phyloP scores from a whole-genome alignment of 495 filamentous ascomycete species.

The Oleoguttula mirabilis region DNA sequence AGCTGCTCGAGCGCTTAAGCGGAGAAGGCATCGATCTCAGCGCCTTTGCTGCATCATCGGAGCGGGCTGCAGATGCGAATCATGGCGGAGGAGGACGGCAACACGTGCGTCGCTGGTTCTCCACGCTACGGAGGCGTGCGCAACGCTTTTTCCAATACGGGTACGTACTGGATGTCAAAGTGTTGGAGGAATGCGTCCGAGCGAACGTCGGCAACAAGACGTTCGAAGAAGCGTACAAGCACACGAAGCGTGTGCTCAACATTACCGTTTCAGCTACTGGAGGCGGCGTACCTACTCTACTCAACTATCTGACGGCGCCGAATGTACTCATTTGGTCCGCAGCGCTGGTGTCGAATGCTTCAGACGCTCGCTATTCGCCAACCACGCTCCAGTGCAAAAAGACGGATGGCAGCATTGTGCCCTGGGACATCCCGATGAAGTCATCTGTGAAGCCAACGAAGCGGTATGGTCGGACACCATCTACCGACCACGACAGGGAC shows the following conservation, averaged over 20 bases:
- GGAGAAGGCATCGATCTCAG: slow-evolving; percentile 73
- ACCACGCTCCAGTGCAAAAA: slow-evolving; percentile 75
- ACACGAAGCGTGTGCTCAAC: slow-evolving; percentile 78
- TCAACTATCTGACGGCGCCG: slow-evolving; percentile 90
- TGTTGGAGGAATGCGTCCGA: slow-evolving; percentile 75
- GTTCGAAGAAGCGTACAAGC: slow-evolving; percentile 84
- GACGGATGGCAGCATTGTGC: slow-evolving; percentile 60
- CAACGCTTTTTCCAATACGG: slow-evolving; percentile 58
- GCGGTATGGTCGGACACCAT: slow-evolving; percentile 38
- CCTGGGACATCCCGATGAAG: slow-evolving; percentile 43
- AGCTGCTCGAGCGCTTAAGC: slow-evolving; percentile 61
- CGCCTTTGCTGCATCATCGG: slow-evolving; percentile 46
- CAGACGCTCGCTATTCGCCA: slow-evolving; percentile 51
- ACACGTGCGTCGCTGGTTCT: background rate
- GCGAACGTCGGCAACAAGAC: slow-evolving; percentile 81
- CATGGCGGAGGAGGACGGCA: background rate
- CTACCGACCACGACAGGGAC: slow-evolving; percentile 59
- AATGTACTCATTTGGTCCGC: slow-evolving; percentile 95
- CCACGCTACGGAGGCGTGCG: slow-evolving; percentile 47
- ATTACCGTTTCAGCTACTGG: slow-evolving; percentile 74
- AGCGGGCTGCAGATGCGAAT: slow-evolving; percentile 16
- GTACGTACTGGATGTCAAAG: slow-evolving; percentile 69
- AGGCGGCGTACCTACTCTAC: slow-evolving; percentile 67
- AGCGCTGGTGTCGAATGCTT: slow-evolving; percentile 79
- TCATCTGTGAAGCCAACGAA: slow-evolving; percentile 38